Conservation (phyloP, 2,329 filamentous ascomycete genomes). For the Neurospora sp. region DNA sequence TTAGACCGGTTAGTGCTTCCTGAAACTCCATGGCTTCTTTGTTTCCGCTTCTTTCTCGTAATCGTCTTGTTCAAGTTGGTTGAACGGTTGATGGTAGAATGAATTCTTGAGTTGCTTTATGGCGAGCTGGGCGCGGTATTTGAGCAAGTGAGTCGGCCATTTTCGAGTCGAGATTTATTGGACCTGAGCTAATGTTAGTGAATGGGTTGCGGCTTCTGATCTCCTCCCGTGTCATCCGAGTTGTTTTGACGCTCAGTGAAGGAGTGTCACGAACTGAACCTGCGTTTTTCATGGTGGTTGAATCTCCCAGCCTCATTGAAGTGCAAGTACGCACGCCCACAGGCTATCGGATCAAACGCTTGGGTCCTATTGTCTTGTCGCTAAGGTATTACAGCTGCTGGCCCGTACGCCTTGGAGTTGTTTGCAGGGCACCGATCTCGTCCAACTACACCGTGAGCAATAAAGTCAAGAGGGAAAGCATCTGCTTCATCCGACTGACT, state of each 20-base stretch:
- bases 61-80: neutral
- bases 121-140: neutral
- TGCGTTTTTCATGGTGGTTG: neutral
- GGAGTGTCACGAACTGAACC: neutral
- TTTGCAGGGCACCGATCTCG: neutral
- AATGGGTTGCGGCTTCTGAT: neutral
- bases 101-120: neutral
- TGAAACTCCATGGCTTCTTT: neutral
- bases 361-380: neutral
- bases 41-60: neutral
- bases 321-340: neutral
- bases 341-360: neutral
- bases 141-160: neutral
- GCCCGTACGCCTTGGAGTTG: neutral
- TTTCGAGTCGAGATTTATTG: neutral
- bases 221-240: neutral
- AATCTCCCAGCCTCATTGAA: neutral
- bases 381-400: neutral
- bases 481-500: neutral
- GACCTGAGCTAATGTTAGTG: neutral
- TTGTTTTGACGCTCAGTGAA: neutral
- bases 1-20: neutral
- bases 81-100: neutral
- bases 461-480: neutral
- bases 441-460: neutral